Conservation (phyloP, 106 monocot species). For the Narthecium ossifragum region DNA sequence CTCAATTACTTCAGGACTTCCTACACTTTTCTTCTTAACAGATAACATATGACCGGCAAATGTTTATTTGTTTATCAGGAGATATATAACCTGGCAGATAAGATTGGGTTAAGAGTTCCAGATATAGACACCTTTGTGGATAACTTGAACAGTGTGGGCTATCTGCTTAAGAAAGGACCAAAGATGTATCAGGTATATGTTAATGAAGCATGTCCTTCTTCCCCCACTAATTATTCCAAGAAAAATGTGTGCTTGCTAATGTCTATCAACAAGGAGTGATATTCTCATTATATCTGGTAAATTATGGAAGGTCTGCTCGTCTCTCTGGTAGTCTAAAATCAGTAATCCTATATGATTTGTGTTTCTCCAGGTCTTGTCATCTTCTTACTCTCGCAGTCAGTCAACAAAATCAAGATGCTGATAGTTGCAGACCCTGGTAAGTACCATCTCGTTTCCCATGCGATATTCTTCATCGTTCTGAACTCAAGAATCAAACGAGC, state of each 20-base stretch:
- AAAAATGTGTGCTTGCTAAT: no score
- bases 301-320: no score
- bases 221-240: background rate
- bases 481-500: no score
- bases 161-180: slow-evolving; percentile 88
- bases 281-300: no score
- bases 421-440: background rate
- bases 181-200: slow-evolving; percentile 78
- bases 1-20: no score
- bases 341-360: background rate
- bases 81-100: slow-evolving; percentile 79
- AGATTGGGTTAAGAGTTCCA: slow-evolving; percentile 74
- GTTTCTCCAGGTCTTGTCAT: slow-evolving; percentile 56
- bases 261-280: no score
- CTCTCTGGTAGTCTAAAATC: no score
- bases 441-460: background rate
- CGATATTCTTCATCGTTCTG: background rate
- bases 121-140: slow-evolving; percentile 81
- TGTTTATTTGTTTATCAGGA: slow-evolving; percentile 47
- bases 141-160: slow-evolving; percentile 86
- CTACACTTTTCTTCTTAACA: background rate
- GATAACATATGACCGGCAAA: no score
- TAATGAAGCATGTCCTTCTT: background rate
- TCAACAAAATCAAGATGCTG: slow-evolving; percentile 48
- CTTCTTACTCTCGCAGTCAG: slow-evolving; percentile 62